A percentile compares a stretch with the other conserved stretches of the same genome.
Evolutionary conservation across 1,139 yeast species (phyloP).

Genomic region (Spathaspora sp.): DNA sequence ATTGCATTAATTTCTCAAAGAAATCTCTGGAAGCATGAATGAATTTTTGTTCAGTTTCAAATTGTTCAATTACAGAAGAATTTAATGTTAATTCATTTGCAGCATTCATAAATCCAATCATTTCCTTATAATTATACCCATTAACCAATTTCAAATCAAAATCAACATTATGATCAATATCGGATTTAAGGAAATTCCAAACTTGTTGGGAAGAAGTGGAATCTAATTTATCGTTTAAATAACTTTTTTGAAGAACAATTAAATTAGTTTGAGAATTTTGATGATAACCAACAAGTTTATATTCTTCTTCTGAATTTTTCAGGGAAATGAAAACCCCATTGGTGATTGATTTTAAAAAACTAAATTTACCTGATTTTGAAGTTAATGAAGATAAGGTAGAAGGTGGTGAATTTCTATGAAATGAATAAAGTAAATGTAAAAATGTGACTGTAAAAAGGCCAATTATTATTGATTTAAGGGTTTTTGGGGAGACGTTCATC

Average conservation of each 20-base stretch:
- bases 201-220: conserved; percentile 14
- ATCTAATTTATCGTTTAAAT: conserved; percentile 6
- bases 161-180: conserved; percentile 12
- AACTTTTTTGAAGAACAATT: conserved; percentile 17
- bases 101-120: conserved; percentile 9
- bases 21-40: conserved; percentile 17
- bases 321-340: neutral
- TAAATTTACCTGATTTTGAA: neutral
- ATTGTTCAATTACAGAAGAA: conserved; percentile 14
- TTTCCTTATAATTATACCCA: conserved; percentile 22
- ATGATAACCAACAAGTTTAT: conserved; percentile 17
- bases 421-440: neutral
- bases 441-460: neutral
- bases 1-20: conserved; percentile 18
- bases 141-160: conserved; percentile 17
- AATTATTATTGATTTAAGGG: neutral
- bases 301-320: conserved; percentile 7
- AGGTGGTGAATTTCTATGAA: neutral
- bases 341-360: neutral
- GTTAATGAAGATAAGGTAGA: conserved; percentile 1
- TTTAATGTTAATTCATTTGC: conserved; percentile 10
- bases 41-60: conserved; percentile 20
- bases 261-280: conserved; percentile 16
- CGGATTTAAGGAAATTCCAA: conserved; percentile 17
- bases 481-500: conserved; percentile 2